Evolutionary conservation across 2,329 filamentous ascomycete species (phyloP).

Genomic region (Sclerotinia trifoliorum): DNA sequence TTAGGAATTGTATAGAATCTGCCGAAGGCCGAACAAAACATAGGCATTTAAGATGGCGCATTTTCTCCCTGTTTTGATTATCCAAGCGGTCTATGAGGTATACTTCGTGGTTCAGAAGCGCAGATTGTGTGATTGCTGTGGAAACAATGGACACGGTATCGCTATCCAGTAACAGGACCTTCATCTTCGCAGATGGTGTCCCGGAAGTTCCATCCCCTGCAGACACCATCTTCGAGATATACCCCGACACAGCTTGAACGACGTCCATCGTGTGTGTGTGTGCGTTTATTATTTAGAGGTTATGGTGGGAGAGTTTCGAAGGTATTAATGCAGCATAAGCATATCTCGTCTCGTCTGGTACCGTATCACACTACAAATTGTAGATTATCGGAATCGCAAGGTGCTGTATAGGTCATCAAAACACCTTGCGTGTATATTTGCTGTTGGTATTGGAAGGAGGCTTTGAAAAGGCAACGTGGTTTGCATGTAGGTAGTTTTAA

Average conservation of each 20-base stretch:
- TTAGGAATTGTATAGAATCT: constrained; percentile 87
- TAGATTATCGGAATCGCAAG: neutral
- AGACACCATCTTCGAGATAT: constrained; percentile 94
- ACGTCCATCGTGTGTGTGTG: no score
- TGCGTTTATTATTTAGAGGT: constrained; percentile 4
- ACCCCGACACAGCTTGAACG: constrained; percentile 86
- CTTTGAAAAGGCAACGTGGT: neutral
- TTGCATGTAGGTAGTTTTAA: neutral
- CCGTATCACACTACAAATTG: neutral
- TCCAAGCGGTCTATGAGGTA: constrained; percentile 97
- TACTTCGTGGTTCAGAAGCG: constrained; percentile 91
- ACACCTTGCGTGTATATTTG: neutral
- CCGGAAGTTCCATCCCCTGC: constrained; percentile 69
- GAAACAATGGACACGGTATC: constrained; percentile 95
- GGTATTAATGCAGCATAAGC: constrained; percentile 6
- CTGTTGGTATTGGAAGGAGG: neutral
- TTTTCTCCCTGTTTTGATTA: constrained; percentile 87
- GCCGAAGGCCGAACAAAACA: constrained; percentile 91
- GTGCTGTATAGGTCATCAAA: neutral
- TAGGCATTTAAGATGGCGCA: constrained; percentile 92
- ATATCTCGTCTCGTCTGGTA: neutral
- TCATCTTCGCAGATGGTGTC: constrained; percentile 86
- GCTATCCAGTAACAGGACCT: constrained; percentile 88
- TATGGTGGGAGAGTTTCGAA: neutral
- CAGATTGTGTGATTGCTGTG: constrained; percentile 91